These are phyloP conservation scores for Fabrea salina DNA, from an alignment of 169 alveolate species.

Conservation along the genomic window DNA sequence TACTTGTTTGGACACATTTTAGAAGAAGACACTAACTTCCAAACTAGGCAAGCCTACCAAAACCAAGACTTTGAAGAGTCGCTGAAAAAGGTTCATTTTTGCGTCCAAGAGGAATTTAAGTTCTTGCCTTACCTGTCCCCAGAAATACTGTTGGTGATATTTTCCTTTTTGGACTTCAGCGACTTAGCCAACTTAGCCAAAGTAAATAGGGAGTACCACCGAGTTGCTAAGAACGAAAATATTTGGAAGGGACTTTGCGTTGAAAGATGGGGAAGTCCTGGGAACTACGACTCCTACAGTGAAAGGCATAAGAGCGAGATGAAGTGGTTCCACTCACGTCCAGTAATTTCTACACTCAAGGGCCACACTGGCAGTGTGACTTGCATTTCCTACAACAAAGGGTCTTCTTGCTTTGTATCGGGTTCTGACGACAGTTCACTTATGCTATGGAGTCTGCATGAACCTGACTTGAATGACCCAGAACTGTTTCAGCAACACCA, in stretches of 20 bases:
- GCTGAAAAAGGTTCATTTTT: not conserved
- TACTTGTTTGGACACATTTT: not conserved
- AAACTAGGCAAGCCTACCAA: not conserved
- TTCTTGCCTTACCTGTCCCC: not conserved
- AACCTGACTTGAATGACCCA: not conserved
- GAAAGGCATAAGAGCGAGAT: not conserved
- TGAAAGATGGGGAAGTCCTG: not conserved
- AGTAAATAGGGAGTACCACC: not conserved
- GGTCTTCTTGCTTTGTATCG: not conserved
- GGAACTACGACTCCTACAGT: not conserved
- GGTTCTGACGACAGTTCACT: constrained; percentile 30
- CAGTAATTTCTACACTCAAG: constrained; percentile 20
- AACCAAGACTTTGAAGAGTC: not conserved
- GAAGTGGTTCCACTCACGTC: constrained; percentile 14
- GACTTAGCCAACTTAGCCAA: not conserved
- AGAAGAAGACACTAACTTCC: not conserved
- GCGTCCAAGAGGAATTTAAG: not conserved
- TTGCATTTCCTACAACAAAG: not conserved
- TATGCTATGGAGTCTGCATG: not conserved
- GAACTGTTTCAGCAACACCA: constrained; percentile 23
- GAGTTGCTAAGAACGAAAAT: not conserved
- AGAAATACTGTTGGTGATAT: not conserved
- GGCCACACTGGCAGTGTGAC: constrained; percentile 29
- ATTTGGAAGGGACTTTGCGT: not conserved
- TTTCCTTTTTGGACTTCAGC: not conserved